These are phyloP conservation scores for Globomyces sp. DNA, from an alignment of 371 early-diverging fungal genomes.

Conservation along the genomic window DNA sequence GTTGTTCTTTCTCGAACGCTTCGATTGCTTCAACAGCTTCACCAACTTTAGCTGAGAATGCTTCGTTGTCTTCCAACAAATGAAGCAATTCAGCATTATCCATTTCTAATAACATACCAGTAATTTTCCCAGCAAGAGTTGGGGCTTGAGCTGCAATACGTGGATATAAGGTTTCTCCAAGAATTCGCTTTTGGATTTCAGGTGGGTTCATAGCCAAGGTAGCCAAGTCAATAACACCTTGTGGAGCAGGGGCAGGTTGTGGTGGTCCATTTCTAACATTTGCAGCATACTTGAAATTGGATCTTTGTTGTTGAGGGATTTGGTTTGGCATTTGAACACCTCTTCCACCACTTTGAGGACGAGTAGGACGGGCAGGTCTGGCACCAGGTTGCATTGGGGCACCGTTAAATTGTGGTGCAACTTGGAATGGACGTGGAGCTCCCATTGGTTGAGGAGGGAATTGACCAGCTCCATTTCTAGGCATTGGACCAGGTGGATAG, in stretches of 20 bases:
- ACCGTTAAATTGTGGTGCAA: constrained; percentile 23
- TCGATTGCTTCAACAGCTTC: constrained; percentile 87
- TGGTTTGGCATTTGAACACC: constrained; percentile 51
- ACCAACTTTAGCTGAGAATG: constrained; percentile 59
- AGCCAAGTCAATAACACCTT: constrained; percentile 60
- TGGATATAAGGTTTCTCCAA: constrained; percentile 95
- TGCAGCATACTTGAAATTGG: constrained; percentile 56
- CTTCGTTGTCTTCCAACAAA: constrained; percentile 68
- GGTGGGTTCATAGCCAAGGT: constrained; percentile 76
- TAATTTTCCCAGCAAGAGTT: constrained; percentile 92
- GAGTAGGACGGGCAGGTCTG: constrained; percentile 55
- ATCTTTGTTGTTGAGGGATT: constrained; percentile 27
- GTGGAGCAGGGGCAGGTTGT: constrained; percentile 26
- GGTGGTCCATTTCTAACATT: constrained; percentile 51
- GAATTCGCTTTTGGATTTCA: constrained; percentile 90
- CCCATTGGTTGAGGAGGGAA: constrained; percentile 28
- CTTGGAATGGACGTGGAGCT: constrained; percentile 17
- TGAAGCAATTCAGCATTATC: constrained; percentile 90
- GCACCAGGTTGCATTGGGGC: constrained; percentile 19
- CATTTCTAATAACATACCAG: constrained; percentile 99
- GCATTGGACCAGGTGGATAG: constrained; percentile 64
- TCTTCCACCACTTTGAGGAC: constrained; percentile 30
- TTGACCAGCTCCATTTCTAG: constrained; percentile 30
- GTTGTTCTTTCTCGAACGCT: too few species aligned
- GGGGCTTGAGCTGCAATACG: constrained; percentile 66